Conservation (phyloP, 192 early-diverging fungal genomes). For the Backusella tarrabulga region DNA sequence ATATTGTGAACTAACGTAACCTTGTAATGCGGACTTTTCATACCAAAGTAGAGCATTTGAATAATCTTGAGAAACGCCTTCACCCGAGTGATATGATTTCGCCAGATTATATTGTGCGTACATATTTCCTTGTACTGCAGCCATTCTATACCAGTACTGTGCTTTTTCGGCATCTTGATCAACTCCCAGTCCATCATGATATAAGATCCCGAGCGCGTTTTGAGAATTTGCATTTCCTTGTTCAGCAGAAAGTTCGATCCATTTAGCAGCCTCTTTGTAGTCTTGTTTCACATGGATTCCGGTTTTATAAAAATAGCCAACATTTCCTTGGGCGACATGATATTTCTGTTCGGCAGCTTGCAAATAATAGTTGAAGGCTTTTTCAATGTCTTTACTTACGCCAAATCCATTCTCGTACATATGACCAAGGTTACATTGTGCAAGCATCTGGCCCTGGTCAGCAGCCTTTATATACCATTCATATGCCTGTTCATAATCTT, state of each 20-base stretch:
- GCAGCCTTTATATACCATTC: conserved; percentile 40
- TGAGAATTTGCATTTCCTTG: conserved; percentile 61
- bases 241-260: conserved; percentile 71
- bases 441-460: conserved; percentile 16
- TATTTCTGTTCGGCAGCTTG: conserved; percentile 60
- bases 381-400: conserved; percentile 54
- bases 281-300: conserved; percentile 76
- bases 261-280: conserved; percentile 61
- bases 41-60: neutral
- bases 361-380: conserved; percentile 68
- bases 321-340: conserved; percentile 69
- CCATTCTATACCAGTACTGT: conserved; percentile 64
- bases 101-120: conserved; percentile 72
- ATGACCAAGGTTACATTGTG: conserved; percentile 28
- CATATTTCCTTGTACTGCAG: conserved; percentile 63
- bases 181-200: conserved; percentile 64
- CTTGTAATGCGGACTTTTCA: neutral
- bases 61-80: conserved; percentile 16
- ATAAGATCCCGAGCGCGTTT: conserved; percentile 82
- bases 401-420: conserved; percentile 41
- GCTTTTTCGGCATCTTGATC: conserved; percentile 55
- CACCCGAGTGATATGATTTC: conserved; percentile 73
- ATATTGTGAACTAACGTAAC: neutral
- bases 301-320: conserved; percentile 88
- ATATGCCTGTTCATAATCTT: conserved; percentile 18